Evolutionary conservation across 2,329 filamentous ascomycete species (phyloP), one percentile per base, ranked within the genome.

Genomic region (Colletotrichum sublineola): DNA sequence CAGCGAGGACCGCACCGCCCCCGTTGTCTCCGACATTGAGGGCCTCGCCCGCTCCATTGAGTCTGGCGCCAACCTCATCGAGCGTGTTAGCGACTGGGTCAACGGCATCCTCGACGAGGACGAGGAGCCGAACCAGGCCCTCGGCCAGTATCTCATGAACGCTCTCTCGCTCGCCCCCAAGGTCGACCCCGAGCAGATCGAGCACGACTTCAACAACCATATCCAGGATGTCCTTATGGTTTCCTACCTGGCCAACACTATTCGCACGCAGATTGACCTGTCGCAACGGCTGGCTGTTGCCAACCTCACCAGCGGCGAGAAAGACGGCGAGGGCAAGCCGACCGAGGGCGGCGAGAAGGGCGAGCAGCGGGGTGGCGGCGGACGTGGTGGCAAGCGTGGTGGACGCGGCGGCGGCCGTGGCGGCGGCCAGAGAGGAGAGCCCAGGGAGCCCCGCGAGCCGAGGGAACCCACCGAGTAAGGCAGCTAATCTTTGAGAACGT

Each of bases 161-260:
- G 92, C 96, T 50, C 90, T 99, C 75, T 95, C 94, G 58, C 87
- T 99, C 75, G 94, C 96, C 68, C 96, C 96, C 79, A 99, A 98
- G 89, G 96, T 98, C 74, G 94, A 97, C 79, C 87, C 92, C 48
- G 89, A 91, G 74, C 93, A 97, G 82, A 95, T 99, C 80, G 96
- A 99, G 88, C 90, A 93, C 81, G 95, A 98, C 87, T 99, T 99
- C 90, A 99, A 99, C 91, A 97, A 97, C 88, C 96, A 99, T 86
- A 95, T 99, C 84, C 96, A 99, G 87, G 96, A 99, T 83, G 95
- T 99, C 74, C 91, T 99, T 76, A 95, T 98, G 83, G 95, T 99
- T 78, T 97, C 95, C 77, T 99, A 99, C 87, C 90, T 99, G 76
- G 95, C 96, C 82, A 99, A 98, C 89, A 98, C 95, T 76, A 97